Evolutionary conservation across 2,329 filamentous ascomycete species (phyloP).

Genomic region (Onygena corvina): DNA sequence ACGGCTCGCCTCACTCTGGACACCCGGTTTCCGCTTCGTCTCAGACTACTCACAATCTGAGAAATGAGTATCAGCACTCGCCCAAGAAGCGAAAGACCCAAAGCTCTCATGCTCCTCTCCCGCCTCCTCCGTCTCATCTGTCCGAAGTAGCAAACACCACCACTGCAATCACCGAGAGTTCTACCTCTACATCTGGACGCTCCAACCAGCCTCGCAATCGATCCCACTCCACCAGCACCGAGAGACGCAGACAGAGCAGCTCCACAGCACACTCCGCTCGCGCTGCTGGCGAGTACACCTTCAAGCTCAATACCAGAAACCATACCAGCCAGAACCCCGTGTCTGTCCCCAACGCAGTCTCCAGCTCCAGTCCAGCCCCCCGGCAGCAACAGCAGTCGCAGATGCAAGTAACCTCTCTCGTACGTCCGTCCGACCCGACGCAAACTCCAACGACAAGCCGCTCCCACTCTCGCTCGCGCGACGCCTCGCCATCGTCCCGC

Average conservation of each 20-base stretch:
- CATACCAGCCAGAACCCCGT: no score
- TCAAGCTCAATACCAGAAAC: not conserved
- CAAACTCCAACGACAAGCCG: not conserved
- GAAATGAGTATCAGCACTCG: constrained; percentile 55
- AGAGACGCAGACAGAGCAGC: not conserved
- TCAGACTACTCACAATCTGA: constrained; percentile 29
- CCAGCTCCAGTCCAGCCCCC: not conserved
- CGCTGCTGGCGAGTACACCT: not conserved
- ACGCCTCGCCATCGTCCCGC: not conserved
- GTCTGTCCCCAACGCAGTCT: not conserved
- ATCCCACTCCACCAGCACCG: not conserved
- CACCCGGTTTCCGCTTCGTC: constrained; percentile 28
- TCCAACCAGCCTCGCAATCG: not conserved
- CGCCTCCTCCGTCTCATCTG: constrained; percentile 40
- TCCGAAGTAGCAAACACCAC: constrained; percentile 24
- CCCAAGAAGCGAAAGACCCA: constrained; percentile 75
- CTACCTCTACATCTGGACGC: not conserved
- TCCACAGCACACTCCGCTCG: not conserved
- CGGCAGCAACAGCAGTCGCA: not conserved
- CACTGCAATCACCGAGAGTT: not conserved
- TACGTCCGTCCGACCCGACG: not conserved
- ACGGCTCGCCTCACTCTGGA: constrained; percentile 36
- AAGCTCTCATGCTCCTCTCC: constrained; percentile 40
- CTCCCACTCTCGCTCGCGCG: constrained; percentile 2
- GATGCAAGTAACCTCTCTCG: constrained; percentile 5